Percentiles rank a stretch among this genome's conserved stretches.
phyloP scores from a whole-genome alignment of 2,329 filamentous ascomycete genomes.

The Talaromyces pinophilus region DNA sequence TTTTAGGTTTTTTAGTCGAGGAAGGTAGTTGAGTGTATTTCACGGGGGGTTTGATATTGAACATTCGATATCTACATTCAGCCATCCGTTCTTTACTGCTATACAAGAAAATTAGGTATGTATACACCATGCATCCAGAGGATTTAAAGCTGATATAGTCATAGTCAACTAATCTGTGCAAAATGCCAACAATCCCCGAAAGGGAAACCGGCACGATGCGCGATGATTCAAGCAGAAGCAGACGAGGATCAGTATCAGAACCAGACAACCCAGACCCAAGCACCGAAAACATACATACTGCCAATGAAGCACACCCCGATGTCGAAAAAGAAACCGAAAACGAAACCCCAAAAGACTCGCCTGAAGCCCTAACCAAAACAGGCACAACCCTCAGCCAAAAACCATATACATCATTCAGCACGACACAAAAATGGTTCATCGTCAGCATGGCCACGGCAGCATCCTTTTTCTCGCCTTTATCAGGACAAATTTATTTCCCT shows the following conservation, averaged over 20 bases:
- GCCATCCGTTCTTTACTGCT: background rate
- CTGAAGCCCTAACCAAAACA: constrained; percentile 5
- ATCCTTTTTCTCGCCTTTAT: constrained; percentile 46
- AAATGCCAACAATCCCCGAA: background rate
- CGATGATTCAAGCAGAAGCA: background rate
- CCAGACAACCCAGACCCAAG: background rate
- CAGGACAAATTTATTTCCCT: constrained; percentile 45
- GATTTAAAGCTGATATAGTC: background rate
- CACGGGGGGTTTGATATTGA: background rate
- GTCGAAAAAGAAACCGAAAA: background rate
- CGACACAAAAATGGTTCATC: constrained; percentile 39
- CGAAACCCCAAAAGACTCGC: background rate
- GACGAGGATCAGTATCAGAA: background rate
- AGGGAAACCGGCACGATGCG: background rate
- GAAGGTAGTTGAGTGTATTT: background rate
- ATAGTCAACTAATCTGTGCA: background rate
- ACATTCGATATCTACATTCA: background rate
- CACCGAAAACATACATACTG: background rate
- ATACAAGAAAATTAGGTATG: background rate
- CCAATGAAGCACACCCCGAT: background rate
- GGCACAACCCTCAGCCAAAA: constrained; percentile 14
- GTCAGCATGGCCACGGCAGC: constrained; percentile 42
- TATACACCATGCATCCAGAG: background rate
- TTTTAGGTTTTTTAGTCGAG: background rate
- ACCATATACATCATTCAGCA: constrained; percentile 34